A percentile compares a stretch with the other conserved stretches of the same genome.
phyloP scores from a whole-genome alignment of 2,329 filamentous ascomycete species.

The Herpotrichia juniperi region DNA sequence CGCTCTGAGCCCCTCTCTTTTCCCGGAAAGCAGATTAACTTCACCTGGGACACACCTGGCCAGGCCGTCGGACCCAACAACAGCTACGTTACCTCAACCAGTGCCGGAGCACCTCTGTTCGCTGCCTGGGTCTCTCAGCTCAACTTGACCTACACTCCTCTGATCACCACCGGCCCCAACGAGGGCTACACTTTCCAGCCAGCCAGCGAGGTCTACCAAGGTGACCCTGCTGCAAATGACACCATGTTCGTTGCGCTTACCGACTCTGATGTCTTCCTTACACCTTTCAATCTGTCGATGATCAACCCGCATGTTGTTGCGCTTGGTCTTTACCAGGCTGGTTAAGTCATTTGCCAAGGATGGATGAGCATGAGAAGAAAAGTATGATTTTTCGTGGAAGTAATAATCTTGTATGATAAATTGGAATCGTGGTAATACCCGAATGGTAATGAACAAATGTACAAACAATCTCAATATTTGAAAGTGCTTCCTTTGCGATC shows the following conservation, averaged over 20 bases:
- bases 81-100: conserved; percentile 72
- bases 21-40: conserved; percentile 72
- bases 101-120: conserved; percentile 65
- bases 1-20: conserved; percentile 74
- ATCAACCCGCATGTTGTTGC: conserved; percentile 80
- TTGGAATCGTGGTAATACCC: no score
- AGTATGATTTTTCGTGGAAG: no score
- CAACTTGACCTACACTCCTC: conserved; percentile 57
- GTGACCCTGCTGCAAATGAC: conserved; percentile 73
- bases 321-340: conserved; percentile 77
- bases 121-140: conserved; percentile 81
- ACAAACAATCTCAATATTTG: no score
- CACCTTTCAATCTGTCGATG: conserved; percentile 76
- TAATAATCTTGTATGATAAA: no score
- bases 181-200: conserved; percentile 76
- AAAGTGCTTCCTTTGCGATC: no score
- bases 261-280: conserved; percentile 70
- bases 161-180: conserved; percentile 69
- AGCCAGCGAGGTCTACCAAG: conserved; percentile 68
- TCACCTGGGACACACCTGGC: conserved; percentile 76
- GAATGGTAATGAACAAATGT: no score
- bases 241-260: conserved; percentile 83
- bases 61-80: conserved; percentile 77
- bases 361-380: no score
- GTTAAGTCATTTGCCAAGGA: conserved; percentile 54